A percentile compares a stretch with the other conserved stretches of the same genome.
Conservation (phyloP, 148 eudicot genomes). For the Suaeda aralocaspica region DNA sequence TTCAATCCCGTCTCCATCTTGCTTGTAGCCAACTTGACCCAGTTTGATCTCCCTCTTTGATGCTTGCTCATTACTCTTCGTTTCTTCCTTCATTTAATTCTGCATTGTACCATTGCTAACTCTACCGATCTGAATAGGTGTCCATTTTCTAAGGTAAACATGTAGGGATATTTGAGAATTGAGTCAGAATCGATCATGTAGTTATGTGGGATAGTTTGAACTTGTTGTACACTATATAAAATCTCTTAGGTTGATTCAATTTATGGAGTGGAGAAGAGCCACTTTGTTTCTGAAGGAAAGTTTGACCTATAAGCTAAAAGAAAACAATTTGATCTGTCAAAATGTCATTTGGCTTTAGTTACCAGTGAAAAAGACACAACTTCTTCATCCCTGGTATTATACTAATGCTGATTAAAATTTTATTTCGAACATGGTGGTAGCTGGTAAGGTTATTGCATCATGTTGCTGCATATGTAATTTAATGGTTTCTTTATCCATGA, state of each 20-base stretch:
- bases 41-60: too few relatives aligned
- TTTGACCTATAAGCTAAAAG: not conserved
- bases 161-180: constrained; percentile 6
- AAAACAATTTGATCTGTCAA: not conserved
- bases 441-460: constrained; percentile 3
- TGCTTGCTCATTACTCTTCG: constrained; percentile 14
- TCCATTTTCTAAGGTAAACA: not conserved
- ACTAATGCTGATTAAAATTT: not conserved
- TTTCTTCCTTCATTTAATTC: constrained; percentile 22
- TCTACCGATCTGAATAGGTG: constrained; percentile 21
- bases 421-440: not conserved
- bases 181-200: not conserved
- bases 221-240: not conserved
- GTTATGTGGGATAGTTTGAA: not conserved
- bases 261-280: not conserved
- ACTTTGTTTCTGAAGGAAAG: not conserved
- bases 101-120: constrained; percentile 24
- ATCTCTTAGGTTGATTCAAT: not conserved
- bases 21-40: too few relatives aligned
- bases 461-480: not conserved
- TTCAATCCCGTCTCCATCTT: too few relatives aligned
- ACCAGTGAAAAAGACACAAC: not conserved
- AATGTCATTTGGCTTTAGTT: not conserved
- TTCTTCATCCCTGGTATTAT: not conserved
- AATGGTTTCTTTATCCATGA: not conserved